These are phyloP conservation scores for Tolypocladium nubicola DNA, from an alignment of 2,329 filamentous ascomycete species.

Conservation along the genomic window DNA sequence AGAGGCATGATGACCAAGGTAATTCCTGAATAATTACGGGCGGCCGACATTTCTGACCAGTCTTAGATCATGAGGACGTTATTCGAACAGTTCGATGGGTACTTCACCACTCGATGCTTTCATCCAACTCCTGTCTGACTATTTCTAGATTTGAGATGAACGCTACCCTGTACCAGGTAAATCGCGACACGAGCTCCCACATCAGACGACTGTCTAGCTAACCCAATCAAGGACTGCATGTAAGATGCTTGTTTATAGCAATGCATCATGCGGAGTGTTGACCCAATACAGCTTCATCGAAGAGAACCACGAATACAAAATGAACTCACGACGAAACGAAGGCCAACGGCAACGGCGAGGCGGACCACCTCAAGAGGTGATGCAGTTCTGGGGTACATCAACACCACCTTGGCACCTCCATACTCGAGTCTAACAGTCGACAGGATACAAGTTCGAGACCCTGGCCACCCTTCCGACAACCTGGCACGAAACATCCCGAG, in stretches of 20 bases:
- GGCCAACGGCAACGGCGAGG: conserved; percentile 17
- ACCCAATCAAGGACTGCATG: conserved; percentile 38
- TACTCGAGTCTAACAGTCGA: not conserved
- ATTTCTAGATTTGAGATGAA: conserved; percentile 80
- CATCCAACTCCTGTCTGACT: conserved; percentile 7
- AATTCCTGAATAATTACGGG: not conserved
- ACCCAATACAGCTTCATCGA: conserved; percentile 65
- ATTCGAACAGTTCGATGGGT: conserved; percentile 75
- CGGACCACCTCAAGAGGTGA: conserved; percentile 58
- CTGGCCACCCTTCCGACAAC: conserved; percentile 63
- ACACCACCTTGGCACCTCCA: not conserved
- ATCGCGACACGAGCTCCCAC: conserved; percentile 16
- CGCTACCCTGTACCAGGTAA: conserved; percentile 78
- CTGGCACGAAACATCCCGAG: conserved; percentile 63
- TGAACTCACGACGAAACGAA: conserved; percentile 49
- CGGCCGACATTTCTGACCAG: not conserved
- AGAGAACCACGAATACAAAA: conserved; percentile 71
- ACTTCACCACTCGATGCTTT: conserved; percentile 4
- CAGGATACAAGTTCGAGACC: conserved; percentile 95
- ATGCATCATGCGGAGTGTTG: not conserved
- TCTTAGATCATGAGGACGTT: conserved; percentile 71
- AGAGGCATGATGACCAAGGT: conserved; percentile 98
- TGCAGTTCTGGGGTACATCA: conserved; percentile 78
- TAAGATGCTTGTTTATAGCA: conserved; percentile 20
- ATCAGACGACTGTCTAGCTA: conserved; percentile 7